Base-by-base conservation (phyloP, 345 rosid species). In the Bretschneidera sinensis region DNA sequence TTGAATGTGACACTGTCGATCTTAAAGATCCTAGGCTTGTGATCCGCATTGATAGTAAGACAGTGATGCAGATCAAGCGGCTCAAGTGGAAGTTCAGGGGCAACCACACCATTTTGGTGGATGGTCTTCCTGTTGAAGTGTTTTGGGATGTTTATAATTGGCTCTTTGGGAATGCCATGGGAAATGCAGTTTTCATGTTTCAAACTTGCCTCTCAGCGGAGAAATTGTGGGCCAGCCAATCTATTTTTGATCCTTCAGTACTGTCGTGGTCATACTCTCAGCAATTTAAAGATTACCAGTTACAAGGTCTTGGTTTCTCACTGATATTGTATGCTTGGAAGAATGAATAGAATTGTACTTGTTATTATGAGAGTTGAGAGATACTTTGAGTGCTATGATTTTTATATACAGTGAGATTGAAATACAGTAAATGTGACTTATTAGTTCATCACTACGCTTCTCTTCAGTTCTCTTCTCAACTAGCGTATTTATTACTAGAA, bases 11-110 rank as follows among this genome's bases (percentile, higher is more conserved):
- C 66, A 81, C 88, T 0, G 21, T 77, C 0, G 81, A 74, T 66
- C 59, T 76, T 19, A 74, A 70, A 51, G 97, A 92, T 31, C 97
- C 89, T 47, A 78, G 87, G 63, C 91, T 92, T 39, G 72, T 81
- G 68, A 78, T 92, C 76, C 86, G 96, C 47, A 78, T 92, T 52
- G 96, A 89, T 58, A 76, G 85, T 21, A 84, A 84, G 87, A 73
- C 71, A 0, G 85, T 83, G 66, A 70, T 92, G 87, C 89, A 86
- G 75, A 82, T 89, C 59, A 87, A 85, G 79, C 71, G 90, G 68
- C 81, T 92, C 50, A 83, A 75, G 70, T 92, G 98, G 98, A 92
- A 92, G 78, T 92, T 92, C 74, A 78, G 97, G 9, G 98, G 98
- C 3, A 92, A 92, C 57, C 77, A 78, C 54, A 92, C 91, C 21